A percentile compares a stretch with the other conserved stretches of the same genome.
Evolutionary conservation across 208 protist species (phyloP).

Genomic region (Acanthamoeba lenticulata): DNA sequence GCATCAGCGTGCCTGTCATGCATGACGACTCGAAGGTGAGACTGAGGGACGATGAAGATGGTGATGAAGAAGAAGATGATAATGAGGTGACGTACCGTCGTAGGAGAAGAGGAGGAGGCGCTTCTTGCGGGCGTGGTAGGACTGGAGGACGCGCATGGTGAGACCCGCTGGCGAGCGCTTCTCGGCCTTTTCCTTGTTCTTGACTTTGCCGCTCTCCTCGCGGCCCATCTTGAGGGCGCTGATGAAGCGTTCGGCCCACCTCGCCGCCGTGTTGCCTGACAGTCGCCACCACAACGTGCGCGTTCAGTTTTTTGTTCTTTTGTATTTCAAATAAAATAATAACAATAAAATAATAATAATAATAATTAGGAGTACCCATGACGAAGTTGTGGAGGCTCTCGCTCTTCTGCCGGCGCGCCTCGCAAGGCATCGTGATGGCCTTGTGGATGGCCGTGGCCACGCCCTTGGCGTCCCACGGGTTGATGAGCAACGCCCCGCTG

Average conservation of each 20-base stretch:
- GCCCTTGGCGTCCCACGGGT: slow-evolving; percentile 31
- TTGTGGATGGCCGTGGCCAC: slow-evolving; percentile 45
- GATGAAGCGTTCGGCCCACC: slow-evolving; percentile 20
- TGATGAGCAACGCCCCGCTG: slow-evolving; percentile 48
- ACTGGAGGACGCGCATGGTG: slow-evolving; percentile 23
- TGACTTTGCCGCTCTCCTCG: neutral
- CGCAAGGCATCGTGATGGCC: slow-evolving; percentile 52
- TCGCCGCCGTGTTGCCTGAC: neutral
- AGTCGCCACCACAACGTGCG: no score
- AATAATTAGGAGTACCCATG: no score
- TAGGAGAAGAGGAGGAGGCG: slow-evolving; percentile 45
- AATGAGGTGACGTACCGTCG: slow-evolving; percentile 4
- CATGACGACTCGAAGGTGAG: neutral
- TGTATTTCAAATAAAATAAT: no score
- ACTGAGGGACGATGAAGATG: neutral
- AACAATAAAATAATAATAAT: no score
- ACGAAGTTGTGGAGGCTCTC: slow-evolving; percentile 25
- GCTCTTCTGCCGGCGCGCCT: slow-evolving; percentile 34
- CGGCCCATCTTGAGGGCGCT: slow-evolving; percentile 37
- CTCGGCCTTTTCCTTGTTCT: slow-evolving; percentile 7
- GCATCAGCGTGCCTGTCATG: neutral
- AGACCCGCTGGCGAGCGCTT: slow-evolving; percentile 43
- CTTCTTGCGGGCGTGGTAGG: slow-evolving; percentile 37
- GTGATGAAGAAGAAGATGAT: neutral
- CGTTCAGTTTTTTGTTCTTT: no score